A percentile compares a stretch with the other conserved stretches of the same genome.
phyloP scores from a whole-genome alignment of 2,329 filamentous ascomycete genomes.

The Xylariaceae sp. region DNA sequence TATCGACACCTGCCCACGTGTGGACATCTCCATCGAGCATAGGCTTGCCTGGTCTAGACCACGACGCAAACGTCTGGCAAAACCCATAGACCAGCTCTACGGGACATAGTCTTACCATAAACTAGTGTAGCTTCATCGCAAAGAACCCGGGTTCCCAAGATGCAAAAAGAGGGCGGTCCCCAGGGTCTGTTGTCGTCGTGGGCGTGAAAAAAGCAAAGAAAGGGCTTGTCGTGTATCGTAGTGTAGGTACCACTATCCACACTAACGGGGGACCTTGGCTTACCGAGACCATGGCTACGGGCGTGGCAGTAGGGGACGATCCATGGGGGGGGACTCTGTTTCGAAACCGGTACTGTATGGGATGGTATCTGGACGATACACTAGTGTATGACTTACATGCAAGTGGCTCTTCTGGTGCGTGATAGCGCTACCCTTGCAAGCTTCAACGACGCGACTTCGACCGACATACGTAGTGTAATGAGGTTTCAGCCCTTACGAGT shows the following conservation, averaged over 20 bases:
- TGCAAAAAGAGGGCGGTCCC: not conserved
- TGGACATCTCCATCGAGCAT: not conserved
- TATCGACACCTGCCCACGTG: too few relatives aligned
- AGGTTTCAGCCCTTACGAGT: too few relatives aligned
- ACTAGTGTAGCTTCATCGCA: not conserved
- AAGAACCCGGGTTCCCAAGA: too few relatives aligned
- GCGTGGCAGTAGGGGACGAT: constrained; percentile 2
- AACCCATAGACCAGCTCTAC: not conserved
- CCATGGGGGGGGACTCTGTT: not conserved
- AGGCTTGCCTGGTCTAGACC: not conserved
- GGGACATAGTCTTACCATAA: not conserved
- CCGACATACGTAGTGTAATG: too few relatives aligned
- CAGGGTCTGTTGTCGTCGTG: not conserved
- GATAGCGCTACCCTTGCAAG: too few relatives aligned
- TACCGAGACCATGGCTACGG: constrained; percentile 17
- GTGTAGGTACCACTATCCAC: not conserved
- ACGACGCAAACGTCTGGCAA: not conserved
- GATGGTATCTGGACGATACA: too few relatives aligned
- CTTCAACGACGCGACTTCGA: too few relatives aligned
- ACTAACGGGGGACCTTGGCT: not conserved
- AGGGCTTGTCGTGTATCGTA: not conserved
- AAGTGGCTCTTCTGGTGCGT: too few relatives aligned
- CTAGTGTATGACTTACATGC: too few relatives aligned
- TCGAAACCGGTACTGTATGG: not conserved
- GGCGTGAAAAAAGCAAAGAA: too few relatives aligned